Percentiles rank a stretch among this genome's conserved stretches.
Conservation (phyloP, 768 basidiomycete species). For the Sistotremastrum niveocremeum region DNA sequence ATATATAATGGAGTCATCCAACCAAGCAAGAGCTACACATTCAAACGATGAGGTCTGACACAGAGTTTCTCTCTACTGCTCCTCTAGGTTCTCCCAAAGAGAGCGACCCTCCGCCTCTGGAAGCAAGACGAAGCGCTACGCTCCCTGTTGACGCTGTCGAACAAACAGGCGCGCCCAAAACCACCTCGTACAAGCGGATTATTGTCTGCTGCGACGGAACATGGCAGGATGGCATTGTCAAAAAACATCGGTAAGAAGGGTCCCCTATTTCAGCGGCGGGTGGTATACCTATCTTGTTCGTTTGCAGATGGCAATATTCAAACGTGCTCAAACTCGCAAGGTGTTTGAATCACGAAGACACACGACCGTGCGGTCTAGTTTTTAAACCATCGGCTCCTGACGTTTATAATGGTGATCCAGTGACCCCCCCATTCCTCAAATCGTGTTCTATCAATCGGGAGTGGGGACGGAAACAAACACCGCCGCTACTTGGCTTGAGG, state of each 20-base stretch:
- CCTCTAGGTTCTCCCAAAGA: no score
- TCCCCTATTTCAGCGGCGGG: constrained; percentile 11
- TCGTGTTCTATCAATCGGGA: constrained; percentile 27
- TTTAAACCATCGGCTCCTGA: background rate
- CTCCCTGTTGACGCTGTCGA: no score
- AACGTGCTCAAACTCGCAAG: constrained; percentile 16
- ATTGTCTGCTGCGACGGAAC: constrained; percentile 70
- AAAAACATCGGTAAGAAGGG: constrained; percentile 17
- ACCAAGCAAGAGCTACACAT: no score
- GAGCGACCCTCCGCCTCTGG: no score
- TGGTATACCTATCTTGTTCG: no score
- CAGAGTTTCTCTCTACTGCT: no score
- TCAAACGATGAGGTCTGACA: no score
- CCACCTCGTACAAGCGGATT: constrained; percentile 34
- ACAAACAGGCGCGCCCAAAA: no score
- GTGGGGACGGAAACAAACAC: constrained; percentile 40
- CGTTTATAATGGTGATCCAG: constrained; percentile 2
- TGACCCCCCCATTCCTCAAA: constrained; percentile 15
- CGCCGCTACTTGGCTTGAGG: constrained; percentile 19
- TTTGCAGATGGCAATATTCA: constrained; percentile 2
- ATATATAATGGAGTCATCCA: no score
- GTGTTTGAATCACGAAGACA: constrained; percentile 17
- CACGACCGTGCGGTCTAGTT: constrained; percentile 12
- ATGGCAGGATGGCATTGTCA: constrained; percentile 47
- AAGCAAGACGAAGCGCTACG: no score